phyloP scores from a whole-genome alignment of 805 yeast species.

The Candida ficus region DNA sequence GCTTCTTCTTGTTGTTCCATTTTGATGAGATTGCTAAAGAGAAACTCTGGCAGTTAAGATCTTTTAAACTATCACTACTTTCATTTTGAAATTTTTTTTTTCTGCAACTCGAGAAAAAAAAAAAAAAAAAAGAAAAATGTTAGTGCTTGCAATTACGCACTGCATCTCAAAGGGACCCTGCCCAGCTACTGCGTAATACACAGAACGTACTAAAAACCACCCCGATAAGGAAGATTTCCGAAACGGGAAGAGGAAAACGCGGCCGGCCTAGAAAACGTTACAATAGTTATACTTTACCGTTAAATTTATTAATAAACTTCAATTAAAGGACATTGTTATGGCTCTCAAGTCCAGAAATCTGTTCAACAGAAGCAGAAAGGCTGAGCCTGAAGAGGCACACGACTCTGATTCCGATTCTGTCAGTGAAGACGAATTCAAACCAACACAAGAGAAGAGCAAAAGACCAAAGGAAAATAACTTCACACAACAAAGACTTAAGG shows the following conservation, averaged over 20 bases:
- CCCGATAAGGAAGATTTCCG: neutral
- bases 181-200: slow-evolving; percentile 2
- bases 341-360: slow-evolving; percentile 23
- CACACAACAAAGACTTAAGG: slow-evolving; percentile 57
- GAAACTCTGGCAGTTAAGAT: too few species aligned
- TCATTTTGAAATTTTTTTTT: slow-evolving; percentile 1
- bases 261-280: neutral
- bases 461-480: slow-evolving; percentile 73
- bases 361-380: slow-evolving; percentile 17
- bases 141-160: slow-evolving; percentile 10
- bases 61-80: neutral
- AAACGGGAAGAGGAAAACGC: neutral
- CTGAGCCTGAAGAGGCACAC: slow-evolving; percentile 8
- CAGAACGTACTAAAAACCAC: slow-evolving; percentile 2
- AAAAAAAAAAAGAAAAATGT: neutral
- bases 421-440: slow-evolving; percentile 38
- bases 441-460: slow-evolving; percentile 42
- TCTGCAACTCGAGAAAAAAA: neutral
- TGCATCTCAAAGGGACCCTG: too few species aligned
- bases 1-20: slow-evolving; percentile 54
- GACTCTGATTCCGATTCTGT: slow-evolving; percentile 38
- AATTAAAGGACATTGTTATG: slow-evolving; percentile 6
- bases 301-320: too few species aligned
- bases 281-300: too few species aligned
- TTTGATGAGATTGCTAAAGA: neutral